Conservation (phyloP, 176 grass and related monocot species). For the Oryza punctata region DNA sequence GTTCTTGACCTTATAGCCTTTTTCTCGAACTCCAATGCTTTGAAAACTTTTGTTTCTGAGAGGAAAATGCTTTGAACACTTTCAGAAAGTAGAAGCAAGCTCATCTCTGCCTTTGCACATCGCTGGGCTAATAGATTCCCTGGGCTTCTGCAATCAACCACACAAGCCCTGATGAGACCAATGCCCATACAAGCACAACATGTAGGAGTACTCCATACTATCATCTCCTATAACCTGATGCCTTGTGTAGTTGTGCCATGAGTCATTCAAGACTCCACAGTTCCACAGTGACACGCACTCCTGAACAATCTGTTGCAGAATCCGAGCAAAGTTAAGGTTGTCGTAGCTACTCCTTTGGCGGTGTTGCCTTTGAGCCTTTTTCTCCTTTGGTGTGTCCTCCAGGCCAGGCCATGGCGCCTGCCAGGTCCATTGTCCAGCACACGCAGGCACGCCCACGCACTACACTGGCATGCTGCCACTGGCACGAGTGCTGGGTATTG, state of each 20-base stretch:
- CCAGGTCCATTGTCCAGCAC: slow-evolving; percentile 24
- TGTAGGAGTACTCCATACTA: background rate
- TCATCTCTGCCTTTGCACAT: slow-evolving; percentile 27
- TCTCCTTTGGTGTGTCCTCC: background rate
- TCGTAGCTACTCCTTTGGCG: background rate
- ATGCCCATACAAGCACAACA: background rate
- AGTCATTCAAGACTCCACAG: slow-evolving; percentile 7
- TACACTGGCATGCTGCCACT: slow-evolving; percentile 35
- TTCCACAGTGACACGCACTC: background rate
- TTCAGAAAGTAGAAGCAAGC: slow-evolving; percentile 42
- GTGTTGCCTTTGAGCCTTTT: background rate
- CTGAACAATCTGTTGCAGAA: background rate
- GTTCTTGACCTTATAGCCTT: slow-evolving; percentile 22
- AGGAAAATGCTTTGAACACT: slow-evolving; percentile 21
- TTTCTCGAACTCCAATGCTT: slow-evolving; percentile 32
- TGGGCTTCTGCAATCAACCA: slow-evolving; percentile 12
- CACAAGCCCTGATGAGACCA: background rate
- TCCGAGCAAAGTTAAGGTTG: slow-evolving; percentile 14
- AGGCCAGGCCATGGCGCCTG: background rate
- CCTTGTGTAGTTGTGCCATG: slow-evolving; percentile 11
- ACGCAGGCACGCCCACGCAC: slow-evolving; percentile 50
- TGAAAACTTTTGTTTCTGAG: background rate
- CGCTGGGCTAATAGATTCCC: slow-evolving; percentile 13
- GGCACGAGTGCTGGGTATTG: slow-evolving; percentile 26
- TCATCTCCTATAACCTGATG: background rate